These are phyloP conservation scores for Suillus placidus DNA, from an alignment of 768 basidiomycete genomes.

Conservation along the genomic window DNA sequence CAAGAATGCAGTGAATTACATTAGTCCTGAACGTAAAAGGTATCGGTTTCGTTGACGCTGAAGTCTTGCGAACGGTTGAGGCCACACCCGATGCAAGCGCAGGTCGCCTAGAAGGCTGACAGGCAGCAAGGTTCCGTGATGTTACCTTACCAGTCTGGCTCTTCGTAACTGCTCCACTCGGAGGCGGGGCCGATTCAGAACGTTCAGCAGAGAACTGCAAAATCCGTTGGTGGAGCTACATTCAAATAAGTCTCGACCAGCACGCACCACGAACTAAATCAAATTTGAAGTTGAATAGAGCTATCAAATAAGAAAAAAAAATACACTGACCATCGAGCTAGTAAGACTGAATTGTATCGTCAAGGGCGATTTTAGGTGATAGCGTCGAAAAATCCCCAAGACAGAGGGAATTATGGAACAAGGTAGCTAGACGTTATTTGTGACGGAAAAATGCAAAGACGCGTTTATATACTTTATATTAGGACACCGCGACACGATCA, in stretches of 20 bases:
- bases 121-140: neutral
- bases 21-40: conserved; percentile 1
- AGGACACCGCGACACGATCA: conserved; percentile 2
- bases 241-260: neutral
- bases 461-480: neutral
- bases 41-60: neutral
- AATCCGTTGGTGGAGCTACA: neutral
- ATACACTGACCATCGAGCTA: neutral
- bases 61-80: neutral
- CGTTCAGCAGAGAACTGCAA: neutral
- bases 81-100: neutral
- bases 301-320: neutral
- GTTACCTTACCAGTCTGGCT: neutral
- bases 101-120: neutral
- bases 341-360: neutral
- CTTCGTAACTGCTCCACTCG: no score
- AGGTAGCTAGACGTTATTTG: neutral
- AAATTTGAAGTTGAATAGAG: neutral
- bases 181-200: neutral
- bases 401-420: neutral
- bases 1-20: neutral
- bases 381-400: neutral
- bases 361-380: neutral
- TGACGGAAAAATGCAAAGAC: neutral
- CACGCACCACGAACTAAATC: neutral